phyloP scores from a whole-genome alignment of 495 filamentous ascomycete species.

The Clavariopsis aquatica region DNA sequence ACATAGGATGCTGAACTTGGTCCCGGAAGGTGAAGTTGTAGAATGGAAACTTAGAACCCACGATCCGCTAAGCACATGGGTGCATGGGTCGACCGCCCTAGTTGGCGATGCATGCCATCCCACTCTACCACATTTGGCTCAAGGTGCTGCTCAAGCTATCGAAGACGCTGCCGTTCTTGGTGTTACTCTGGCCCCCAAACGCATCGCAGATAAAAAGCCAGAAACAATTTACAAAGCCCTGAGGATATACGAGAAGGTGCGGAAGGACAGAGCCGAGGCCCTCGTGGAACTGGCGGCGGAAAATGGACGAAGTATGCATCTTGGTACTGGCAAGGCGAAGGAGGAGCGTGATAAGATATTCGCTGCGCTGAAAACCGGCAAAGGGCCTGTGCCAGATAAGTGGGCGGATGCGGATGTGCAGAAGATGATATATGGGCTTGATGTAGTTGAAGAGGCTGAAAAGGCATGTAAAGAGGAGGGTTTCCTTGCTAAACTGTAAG shows the following conservation, averaged over 20 bases:
- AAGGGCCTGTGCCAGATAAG: conserved; percentile 68
- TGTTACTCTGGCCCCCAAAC: conserved; percentile 56
- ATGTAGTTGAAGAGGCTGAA: conserved; percentile 62
- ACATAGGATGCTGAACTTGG: conserved; percentile 71
- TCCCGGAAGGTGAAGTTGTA: conserved; percentile 77
- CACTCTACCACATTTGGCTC: conserved; percentile 72
- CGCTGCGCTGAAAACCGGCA: conserved; percentile 59
- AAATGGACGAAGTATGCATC: conserved; percentile 66
- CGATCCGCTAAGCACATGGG: conserved; percentile 69
- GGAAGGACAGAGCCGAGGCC: conserved; percentile 68
- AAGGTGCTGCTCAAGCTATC: conserved; percentile 84
- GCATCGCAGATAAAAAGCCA: conserved; percentile 54
- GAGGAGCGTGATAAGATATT: conserved; percentile 75
- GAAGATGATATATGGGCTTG: conserved; percentile 72
- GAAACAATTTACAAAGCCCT: conserved; percentile 65
- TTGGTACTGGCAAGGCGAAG: conserved; percentile 73
- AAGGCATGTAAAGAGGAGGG: conserved; percentile 59
- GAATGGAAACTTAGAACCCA: conserved; percentile 79
- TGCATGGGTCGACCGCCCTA: conserved; percentile 65
- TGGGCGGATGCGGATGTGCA: conserved; percentile 81
- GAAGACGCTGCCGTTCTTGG: conserved; percentile 76
- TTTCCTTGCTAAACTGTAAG: conserved; percentile 26
- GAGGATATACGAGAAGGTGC: conserved; percentile 68
- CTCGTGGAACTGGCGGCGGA: conserved; percentile 72
- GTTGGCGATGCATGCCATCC: conserved; percentile 78